phyloP scores from a whole-genome alignment of 257 asterid species.

The Buddleja alternifolia region DNA sequence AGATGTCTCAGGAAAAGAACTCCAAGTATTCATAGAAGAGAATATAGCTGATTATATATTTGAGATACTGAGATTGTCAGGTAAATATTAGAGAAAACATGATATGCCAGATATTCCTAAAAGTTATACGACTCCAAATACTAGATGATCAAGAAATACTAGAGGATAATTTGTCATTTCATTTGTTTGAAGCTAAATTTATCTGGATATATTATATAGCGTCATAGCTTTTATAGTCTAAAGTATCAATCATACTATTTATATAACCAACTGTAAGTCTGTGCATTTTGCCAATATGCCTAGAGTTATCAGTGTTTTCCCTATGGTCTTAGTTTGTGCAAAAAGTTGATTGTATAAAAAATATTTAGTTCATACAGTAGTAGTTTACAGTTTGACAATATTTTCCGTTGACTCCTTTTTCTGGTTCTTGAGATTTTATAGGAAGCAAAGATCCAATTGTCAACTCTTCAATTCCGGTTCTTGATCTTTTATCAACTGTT shows the following conservation, averaged over 20 bases:
- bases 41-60: conserved; percentile 84
- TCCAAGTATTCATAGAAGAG: conserved; percentile 69
- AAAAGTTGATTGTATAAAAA: conserved; percentile 2
- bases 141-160: conserved; percentile 14
- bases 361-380: conserved; percentile 10
- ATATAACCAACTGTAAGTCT: background rate
- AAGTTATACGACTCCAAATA: background rate
- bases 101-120: conserved; percentile 10
- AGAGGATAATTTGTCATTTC: background rate
- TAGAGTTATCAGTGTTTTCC: background rate
- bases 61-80: conserved; percentile 89
- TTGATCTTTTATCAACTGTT: conserved; percentile 72
- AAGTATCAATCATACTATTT: background rate
- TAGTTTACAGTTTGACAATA: conserved; percentile 22
- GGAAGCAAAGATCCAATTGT: conserved; percentile 77
- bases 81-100: conserved; percentile 40
- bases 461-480: conserved; percentile 84
- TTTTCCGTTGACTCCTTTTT: conserved; percentile 11
- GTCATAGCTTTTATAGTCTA: background rate
- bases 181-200: background rate
- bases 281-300: background rate
- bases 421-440: conserved; percentile 37
- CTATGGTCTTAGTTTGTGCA: background rate
- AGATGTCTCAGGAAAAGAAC: conserved; percentile 52
- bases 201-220: conserved; percentile 5